Evolutionary conservation across 1,284 basidiomycete genomes (phyloP), one percentile per base, ranked within the genome.

Genomic region (Boletus calvinii): DNA sequence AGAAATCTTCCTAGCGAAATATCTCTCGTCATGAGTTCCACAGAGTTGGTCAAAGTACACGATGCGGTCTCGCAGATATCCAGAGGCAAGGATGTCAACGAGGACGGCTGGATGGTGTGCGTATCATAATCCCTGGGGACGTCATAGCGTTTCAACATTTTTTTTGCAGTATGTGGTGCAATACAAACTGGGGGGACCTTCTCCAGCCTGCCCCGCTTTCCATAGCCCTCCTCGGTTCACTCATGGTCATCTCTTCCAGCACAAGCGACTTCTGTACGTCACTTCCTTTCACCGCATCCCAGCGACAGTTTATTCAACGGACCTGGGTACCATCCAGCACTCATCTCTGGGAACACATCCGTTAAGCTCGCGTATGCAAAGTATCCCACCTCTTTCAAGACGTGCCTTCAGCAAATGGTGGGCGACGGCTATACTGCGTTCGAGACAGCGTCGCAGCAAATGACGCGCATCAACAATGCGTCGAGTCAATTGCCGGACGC

Each of bases 171-270:
- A 61, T 58, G 61, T 62, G 59, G 59, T 62, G 58, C 31, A 61
- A 59, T 6, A 49, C 60, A 20, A 61, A 61, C 32, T 61, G 59
- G 59, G 59, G 60, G 12, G 54, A 60, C 38, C 50, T 60, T 29
- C 58, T 60, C 17, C 55, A 59, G 18, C 61, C 59, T 8, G 59
- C 59, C 26, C 61, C 61, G 1, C 55, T 62, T 4, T 62, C 61
- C 22, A 61, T 61, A 1, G 52, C 59, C 11, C 58, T 61, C 36
- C 55, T 61, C 4, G 59, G 60, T 24, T 62, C 55, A 7, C 52
- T 62, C 36, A 60, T 62, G 60, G 47, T 62, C n/a, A 58, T 61
- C 36, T 47, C 58, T 13, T 62, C 61, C 15, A 61, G 59, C 17
- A 59, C 55, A 18, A 52, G 35, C 4, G 59, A 61, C 37, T 62